Evolutionary conservation across 371 early-diverging fungal genomes (phyloP).

Genomic region (Rhizoclosmatium hyalinum): DNA sequence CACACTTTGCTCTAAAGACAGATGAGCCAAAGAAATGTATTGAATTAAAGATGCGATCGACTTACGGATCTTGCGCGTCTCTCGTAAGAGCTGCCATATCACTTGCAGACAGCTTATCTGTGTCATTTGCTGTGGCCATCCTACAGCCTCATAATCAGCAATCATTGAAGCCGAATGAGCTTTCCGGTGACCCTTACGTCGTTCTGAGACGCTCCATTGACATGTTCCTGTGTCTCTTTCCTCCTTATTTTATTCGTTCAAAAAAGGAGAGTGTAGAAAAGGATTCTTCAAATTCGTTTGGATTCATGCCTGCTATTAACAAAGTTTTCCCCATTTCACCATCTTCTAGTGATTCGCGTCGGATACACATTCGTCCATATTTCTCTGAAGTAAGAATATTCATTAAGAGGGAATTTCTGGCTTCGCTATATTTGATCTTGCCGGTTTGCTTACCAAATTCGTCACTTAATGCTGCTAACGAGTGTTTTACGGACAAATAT

Average conservation of each 20-base stretch:
- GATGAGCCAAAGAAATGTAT: background rate
- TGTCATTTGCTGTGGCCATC: constrained; percentile 12
- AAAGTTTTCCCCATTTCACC: background rate
- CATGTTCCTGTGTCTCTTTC: too few relatives aligned
- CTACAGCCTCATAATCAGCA: constrained; percentile 5
- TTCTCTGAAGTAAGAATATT: background rate
- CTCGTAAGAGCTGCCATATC: constrained; percentile 19
- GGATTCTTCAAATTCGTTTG: background rate
- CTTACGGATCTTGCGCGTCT: constrained; percentile 25
- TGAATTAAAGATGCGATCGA: background rate
- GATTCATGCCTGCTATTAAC: background rate
- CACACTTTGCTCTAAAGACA: constrained; percentile 19
- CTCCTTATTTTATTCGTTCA: too few relatives aligned
- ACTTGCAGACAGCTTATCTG: background rate
- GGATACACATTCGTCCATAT: background rate
- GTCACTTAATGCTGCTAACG: background rate
- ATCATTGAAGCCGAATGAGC: too few relatives aligned
- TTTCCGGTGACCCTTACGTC: too few relatives aligned
- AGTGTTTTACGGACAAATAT: background rate
- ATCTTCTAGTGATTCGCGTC: background rate
- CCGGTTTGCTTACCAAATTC: background rate
- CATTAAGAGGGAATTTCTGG: too few relatives aligned
- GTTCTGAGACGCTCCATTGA: too few relatives aligned
- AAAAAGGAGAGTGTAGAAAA: too few relatives aligned
- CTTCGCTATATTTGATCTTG: background rate